These are phyloP conservation scores for Fremontodendron californicum DNA, from an alignment of 345 rosid genomes.

Conservation along the genomic window DNA sequence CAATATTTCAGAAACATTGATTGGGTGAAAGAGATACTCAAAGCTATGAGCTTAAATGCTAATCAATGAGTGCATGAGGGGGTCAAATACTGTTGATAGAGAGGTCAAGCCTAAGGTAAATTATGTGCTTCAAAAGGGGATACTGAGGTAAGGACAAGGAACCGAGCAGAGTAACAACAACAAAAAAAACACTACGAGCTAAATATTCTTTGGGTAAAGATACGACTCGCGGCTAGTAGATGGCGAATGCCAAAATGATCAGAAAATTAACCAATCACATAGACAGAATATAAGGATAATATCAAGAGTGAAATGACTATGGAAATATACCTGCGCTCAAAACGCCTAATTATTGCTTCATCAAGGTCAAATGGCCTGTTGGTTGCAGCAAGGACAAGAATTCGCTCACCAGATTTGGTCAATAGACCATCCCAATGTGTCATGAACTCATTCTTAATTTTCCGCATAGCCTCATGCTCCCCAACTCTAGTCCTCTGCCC, in stretches of 20 bases:
- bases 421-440: constrained; percentile 96
- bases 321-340: constrained; percentile 69
- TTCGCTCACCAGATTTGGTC: constrained; percentile 77
- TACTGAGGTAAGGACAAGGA: not conserved
- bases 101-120: not conserved
- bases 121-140: not conserved
- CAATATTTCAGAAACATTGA: not conserved
- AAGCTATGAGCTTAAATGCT: not conserved
- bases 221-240: not conserved
- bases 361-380: constrained; percentile 99
- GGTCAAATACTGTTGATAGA: not conserved
- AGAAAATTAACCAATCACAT: not conserved
- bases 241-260: not conserved
- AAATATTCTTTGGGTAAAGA: not conserved
- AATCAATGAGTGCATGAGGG: not conserved
- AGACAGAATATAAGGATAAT: not conserved
- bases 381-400: constrained; percentile 98
- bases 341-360: constrained; percentile 97
- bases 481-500: constrained; percentile 94
- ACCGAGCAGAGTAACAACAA: not conserved
- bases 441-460: constrained; percentile 98
- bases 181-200: not conserved
- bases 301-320: not conserved
- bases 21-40: not conserved
- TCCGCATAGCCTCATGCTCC: constrained; percentile 98